Evolutionary conservation across 2,329 filamentous ascomycete genomes (phyloP), one percentile per base, ranked within the genome.

Genomic region (Chaetomiaceae sp.): DNA sequence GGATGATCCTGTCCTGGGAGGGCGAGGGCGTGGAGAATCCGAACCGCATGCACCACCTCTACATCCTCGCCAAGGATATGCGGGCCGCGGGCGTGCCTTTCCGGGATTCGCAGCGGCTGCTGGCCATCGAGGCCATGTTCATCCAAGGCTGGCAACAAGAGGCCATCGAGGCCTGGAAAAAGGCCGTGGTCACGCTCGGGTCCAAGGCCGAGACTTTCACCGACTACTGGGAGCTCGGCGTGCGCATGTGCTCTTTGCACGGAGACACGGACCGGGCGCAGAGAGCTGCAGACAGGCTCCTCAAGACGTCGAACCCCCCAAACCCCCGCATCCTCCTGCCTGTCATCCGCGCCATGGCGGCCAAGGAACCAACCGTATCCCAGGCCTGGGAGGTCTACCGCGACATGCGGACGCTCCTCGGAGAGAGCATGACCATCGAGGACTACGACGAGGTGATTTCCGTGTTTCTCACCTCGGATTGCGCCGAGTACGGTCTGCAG

Each of bases 361-460:
- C 71, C 35, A 72, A 78, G 12, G 62, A 75, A 4, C 70, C 72
- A 2, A 75, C 65, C 42, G 72, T 63, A 52, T 77, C 70, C 16
- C 74, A 75, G 55, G 87, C 87, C 0, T 92, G 86, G 81, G 68
- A 75, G 20, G 66, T 80, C 1, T 93, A 92, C 65, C 69, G 81
- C 33, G 74, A 76, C 45, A 73, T 95, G 58, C 82, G 83, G 54
- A 70, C 74, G 21, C 73, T 78, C 5, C 72, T 89, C 2, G 81
- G 78, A 1, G 63, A 73, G 20, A 67, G 74, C 1, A 85, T 90
- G 70, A 78, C 73, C 3, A 82, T 91, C 62, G 71, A 81, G 16
- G 86, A 95, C 62, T 95, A 91, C 60, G 89, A 95, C 64, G 73
- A 78, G 54, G 77, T 91, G 31, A 83, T 86, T 41, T 77, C 85